Conservation (phyloP, 306 rosid species). For the Begonia peltatifolia region DNA sequence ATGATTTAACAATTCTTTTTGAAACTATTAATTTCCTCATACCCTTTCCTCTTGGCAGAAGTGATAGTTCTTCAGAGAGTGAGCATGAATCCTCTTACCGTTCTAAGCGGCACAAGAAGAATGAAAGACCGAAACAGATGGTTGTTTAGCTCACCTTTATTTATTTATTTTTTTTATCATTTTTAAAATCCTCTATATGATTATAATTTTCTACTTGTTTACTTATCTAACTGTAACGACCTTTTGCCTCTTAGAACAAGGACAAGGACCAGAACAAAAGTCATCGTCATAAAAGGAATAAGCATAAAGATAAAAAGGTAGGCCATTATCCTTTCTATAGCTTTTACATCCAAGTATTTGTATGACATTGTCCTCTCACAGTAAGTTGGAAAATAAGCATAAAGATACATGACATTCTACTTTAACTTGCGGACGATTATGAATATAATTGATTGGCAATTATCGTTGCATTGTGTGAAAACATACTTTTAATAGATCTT, state of each 20-base stretch:
- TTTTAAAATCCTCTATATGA: not conserved
- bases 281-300: constrained; percentile 47
- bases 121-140: constrained; percentile 61
- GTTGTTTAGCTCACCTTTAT: not conserved
- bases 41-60: constrained; percentile 5
- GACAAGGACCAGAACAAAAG: constrained; percentile 62
- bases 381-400: not conserved
- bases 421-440: no score
- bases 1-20: no score
- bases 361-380: not conserved
- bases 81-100: constrained; percentile 54
- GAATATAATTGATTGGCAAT: no score
- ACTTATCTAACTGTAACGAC: not conserved
- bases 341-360: no score
- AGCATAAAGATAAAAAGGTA: constrained; percentile 74
- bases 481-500: no score
- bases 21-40: no score
- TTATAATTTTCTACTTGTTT: not conserved
- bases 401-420: not conserved
- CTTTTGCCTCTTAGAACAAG: constrained; percentile 29
- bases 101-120: constrained; percentile 76
- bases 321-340: constrained; percentile 15
- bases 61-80: constrained; percentile 58
- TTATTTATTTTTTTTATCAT: not conserved
- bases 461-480: no score